Evolutionary conservation across 1,284 basidiomycete genomes (phyloP).

Genomic region (Ceratobasidium sp.): DNA sequence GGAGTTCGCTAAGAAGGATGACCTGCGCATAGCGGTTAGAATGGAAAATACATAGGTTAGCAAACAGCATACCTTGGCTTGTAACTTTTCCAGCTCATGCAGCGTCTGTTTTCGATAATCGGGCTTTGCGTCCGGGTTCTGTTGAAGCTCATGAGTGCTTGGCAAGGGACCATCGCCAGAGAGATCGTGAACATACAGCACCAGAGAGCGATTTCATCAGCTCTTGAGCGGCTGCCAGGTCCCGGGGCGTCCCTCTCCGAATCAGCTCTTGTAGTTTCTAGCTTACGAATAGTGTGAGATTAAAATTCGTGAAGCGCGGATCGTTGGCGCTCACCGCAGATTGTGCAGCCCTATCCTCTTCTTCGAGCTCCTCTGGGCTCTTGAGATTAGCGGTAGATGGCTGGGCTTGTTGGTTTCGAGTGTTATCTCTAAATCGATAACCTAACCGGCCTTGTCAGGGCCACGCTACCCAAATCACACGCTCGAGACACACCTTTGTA

Average conservation of each 20-base stretch:
- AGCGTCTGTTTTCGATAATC: conserved; percentile 92
- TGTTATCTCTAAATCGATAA: conserved; percentile 84
- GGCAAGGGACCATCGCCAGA: neutral
- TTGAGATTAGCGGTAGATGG: conserved; percentile 73
- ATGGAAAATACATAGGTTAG: neutral
- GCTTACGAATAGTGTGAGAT: conserved; percentile 23
- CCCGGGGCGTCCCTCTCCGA: conserved; percentile 92
- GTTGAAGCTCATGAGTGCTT: neutral
- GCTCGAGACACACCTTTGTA: conserved; percentile 76
- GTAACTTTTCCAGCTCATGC: conserved; percentile 92
- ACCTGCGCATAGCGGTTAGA: conserved; percentile 58
- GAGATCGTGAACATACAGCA: conserved; percentile 61
- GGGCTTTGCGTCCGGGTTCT: conserved; percentile 91
- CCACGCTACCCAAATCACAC: conserved; percentile 8
- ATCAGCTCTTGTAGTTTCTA: conserved; percentile 97
- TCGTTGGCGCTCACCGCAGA: conserved; percentile 67
- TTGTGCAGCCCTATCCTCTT: conserved; percentile 94
- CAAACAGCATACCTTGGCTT: conserved; percentile 68
- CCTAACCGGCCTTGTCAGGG: conserved; percentile 56
- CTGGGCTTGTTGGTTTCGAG: conserved; percentile 54
- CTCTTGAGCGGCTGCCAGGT: conserved; percentile 95
- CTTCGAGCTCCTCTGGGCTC: conserved; percentile 95
- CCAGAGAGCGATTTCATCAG: conserved; percentile 97
- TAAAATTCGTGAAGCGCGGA: neutral
- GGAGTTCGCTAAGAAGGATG: conserved; percentile 93